Percentiles rank a stretch among this genome's conserved stretches.
These are phyloP conservation scores for Coemansia sp. DNA, from an alignment of 192 early-diverging fungal species.

Conservation along the genomic window DNA sequence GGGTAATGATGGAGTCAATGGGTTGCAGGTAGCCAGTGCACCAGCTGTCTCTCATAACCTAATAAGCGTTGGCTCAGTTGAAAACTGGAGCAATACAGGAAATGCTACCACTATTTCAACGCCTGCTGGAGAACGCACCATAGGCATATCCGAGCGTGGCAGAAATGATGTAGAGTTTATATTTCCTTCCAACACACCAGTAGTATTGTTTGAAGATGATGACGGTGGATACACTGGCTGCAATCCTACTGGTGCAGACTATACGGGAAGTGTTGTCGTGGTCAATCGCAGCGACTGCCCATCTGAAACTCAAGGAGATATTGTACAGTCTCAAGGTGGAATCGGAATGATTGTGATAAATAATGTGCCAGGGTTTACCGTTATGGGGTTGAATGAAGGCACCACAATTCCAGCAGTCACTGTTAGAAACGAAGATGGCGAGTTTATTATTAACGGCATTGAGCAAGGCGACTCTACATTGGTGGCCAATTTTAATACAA, in stretches of 20 bases:
- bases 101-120: conserved; percentile 22
- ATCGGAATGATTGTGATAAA: conserved; percentile 56
- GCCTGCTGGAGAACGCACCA: conserved; percentile 1
- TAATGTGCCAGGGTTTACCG: conserved; percentile 33
- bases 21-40: conserved; percentile 55
- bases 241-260: background rate
- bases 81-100: conserved; percentile 42
- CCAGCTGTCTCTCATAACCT: conserved; percentile 57
- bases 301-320: conserved; percentile 45
- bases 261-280: conserved; percentile 48
- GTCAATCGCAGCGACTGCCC: conserved; percentile 54
- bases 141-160: background rate
- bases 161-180: conserved; percentile 13
- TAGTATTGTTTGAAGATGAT: background rate
- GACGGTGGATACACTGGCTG: conserved; percentile 24
- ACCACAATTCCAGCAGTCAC: conserved; percentile 52
- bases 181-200: background rate
- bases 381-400: conserved; percentile 14
- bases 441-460: conserved; percentile 21
- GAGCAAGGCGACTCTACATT: background rate
- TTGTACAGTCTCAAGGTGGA: conserved; percentile 54
- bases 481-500: conserved; percentile 22
- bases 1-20: conserved; percentile 73
- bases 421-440: conserved; percentile 45
- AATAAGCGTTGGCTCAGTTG: conserved; percentile 61